These are phyloP conservation scores for Pichia cabralensis DNA, from an alignment of 805 yeast genomes.

Conservation along the genomic window DNA sequence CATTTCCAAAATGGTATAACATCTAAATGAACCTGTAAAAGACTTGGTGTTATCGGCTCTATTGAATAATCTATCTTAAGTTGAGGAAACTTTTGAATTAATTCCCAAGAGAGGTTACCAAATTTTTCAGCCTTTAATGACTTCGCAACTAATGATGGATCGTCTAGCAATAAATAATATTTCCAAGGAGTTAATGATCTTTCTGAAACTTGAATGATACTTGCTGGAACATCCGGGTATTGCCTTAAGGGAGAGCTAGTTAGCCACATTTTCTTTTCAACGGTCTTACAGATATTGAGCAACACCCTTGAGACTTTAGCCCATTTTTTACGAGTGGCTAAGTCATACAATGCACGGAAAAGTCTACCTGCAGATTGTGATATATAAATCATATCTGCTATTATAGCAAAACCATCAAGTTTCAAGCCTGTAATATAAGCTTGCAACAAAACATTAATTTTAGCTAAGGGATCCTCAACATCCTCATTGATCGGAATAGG, in stretches of 20 bases:
- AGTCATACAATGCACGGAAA: constrained; percentile 75
- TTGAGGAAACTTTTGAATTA: constrained; percentile 66
- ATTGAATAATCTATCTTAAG: constrained; percentile 46
- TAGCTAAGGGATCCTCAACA: constrained; percentile 61
- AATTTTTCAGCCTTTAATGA: constrained; percentile 63
- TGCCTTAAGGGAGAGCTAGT: constrained; percentile 83
- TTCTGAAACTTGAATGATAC: constrained; percentile 66
- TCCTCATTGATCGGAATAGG: constrained; percentile 83
- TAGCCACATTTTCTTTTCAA: constrained; percentile 75
- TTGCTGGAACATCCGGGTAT: constrained; percentile 59
- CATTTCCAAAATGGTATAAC: constrained; percentile 69
- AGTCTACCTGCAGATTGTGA: constrained; percentile 90
- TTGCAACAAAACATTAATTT: constrained; percentile 72
- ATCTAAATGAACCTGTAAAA: constrained; percentile 57
- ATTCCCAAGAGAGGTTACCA: constrained; percentile 49
- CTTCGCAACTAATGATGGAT: constrained; percentile 66
- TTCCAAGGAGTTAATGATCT: constrained; percentile 76
- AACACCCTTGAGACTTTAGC: constrained; percentile 46
- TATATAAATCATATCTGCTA: constrained; percentile 87
- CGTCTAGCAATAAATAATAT: constrained; percentile 58
- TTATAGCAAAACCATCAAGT: constrained; percentile 81
- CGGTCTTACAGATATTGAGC: constrained; percentile 66
- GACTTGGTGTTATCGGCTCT: constrained; percentile 69
- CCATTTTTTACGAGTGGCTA: constrained; percentile 65
- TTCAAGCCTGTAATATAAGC: constrained; percentile 71